These are phyloP conservation scores for Dictyostelium citrinum DNA, from an alignment of 78 protist genomes.

Conservation along the genomic window DNA sequence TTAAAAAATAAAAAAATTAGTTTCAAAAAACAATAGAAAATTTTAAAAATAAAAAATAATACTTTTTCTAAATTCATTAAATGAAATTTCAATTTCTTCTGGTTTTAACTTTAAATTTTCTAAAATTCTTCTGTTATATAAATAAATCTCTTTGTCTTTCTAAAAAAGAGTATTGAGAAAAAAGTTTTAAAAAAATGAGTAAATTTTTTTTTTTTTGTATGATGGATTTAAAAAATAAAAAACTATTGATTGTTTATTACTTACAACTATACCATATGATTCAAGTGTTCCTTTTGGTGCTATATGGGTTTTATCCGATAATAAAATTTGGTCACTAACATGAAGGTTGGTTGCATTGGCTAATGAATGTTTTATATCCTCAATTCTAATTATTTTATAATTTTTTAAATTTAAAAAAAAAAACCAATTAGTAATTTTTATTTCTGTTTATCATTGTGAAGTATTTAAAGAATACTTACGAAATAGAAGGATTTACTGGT, in stretches of 20 bases:
- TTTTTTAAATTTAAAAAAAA: neutral
- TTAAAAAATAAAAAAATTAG: neutral
- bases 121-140: conserved; percentile 29
- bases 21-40: neutral
- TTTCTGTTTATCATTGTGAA: too few species aligned
- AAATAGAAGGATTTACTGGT: conserved; percentile 44
- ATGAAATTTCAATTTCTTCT: conserved; percentile 12
- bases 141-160: conserved; percentile 58
- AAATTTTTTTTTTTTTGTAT: neutral
- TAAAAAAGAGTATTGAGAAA: neutral
- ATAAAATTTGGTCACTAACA: conserved; percentile 21
- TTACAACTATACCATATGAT: conserved; percentile 29
- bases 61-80: conserved; percentile 18
- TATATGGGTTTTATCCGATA: conserved; percentile 11
- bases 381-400: conserved; percentile 3
- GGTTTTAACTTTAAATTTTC: conserved; percentile 3
- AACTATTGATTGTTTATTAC: neutral
- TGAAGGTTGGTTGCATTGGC: neutral
- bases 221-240: neutral
- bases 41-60: too few species aligned
- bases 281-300: conserved; percentile 28
- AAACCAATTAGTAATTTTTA: neutral
- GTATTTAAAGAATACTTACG: conserved; percentile 17
- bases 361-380: conserved; percentile 31
- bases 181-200: neutral